Base-by-base conservation (phyloP, 257 asterid species). In the Henckelia pumila region DNA sequence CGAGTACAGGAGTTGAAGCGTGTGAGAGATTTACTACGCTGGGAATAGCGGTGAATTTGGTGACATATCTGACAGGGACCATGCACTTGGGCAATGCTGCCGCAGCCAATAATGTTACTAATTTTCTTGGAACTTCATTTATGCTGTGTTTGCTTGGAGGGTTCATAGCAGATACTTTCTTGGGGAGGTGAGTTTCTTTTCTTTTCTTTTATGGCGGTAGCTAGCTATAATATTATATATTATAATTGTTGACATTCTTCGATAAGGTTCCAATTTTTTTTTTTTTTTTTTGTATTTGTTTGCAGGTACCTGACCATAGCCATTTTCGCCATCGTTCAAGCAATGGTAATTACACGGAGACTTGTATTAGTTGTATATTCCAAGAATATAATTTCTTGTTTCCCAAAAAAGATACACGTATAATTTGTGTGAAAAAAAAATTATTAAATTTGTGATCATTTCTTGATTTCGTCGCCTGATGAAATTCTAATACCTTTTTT, bases 11-110 rank as follows among this genome's bases (percentile, higher is more conserved):
- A 35, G 85, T 80, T 1, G 98, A 91, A 80, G 81, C 75, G 1
- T 80, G 84, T 25, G 96, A 91, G 83, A 81, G 98, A 86, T 70
- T 91, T 17, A 87, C 98, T 8, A 91, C 98, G 47, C 79, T 91
- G 0, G 95, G 98, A n/a, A 91, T 91, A 55, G 98, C 96, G 0
- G 95, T 91, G 20, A 91, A 91, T 75, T 73, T 91, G 29, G 92
- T 91, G 59, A 91, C 96, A 0, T 91, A 91, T 32, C 70, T 91
- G 80, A 89, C 93, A 0, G 82, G 84, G 2, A 91, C 98, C 56
- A 91, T 91, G 98, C 96, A 91, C 69, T 77, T 89, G 82, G 96
- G 98, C 24, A 89, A 84, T 76, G 96, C 98, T 0, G 62, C 14
- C 63, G 77, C 98, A 5, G 96, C 95, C 10, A 91, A 91, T 47